Evolutionary conservation across 139 green algal species (phyloP).

Genomic region (Tetraselmis striata): DNA sequence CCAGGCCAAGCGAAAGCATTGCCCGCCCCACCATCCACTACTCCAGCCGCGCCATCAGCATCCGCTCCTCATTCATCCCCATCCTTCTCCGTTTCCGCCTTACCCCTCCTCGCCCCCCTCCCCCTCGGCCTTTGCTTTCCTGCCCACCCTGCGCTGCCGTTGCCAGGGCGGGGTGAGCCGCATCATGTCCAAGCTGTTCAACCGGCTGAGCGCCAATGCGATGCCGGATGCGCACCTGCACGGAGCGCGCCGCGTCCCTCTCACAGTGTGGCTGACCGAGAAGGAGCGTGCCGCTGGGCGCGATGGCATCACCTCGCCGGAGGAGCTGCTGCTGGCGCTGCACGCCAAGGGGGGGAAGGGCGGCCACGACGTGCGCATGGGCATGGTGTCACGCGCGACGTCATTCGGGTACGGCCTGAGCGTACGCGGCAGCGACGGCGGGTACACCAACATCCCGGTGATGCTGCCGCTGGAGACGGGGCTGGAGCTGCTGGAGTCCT

Average conservation of each 20-base stretch:
- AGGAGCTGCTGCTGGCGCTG: constrained; percentile 2
- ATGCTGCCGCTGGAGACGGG: neutral
- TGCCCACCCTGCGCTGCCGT: too few species aligned
- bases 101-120: too few species aligned
- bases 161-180: neutral
- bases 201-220: constrained; percentile 12
- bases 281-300: neutral
- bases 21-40: too few species aligned
- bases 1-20: too few species aligned
- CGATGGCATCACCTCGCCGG: neutral
- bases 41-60: too few species aligned
- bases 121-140: too few species aligned
- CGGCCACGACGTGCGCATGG: neutral
- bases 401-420: constrained; percentile 7
- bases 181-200: constrained; percentile 1
- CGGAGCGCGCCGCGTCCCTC: neutral
- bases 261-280: neutral
- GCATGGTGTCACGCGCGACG: constrained; percentile 3
- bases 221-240: constrained; percentile 2
- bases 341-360: neutral
- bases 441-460: neutral
- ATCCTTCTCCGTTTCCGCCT: too few species aligned
- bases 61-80: too few species aligned
- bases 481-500: neutral
- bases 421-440: neutral